Evolutionary conservation across 225 moss, liverwort and hornwort genomes (phyloP).

Genomic region (Takakia lepidozioides): DNA sequence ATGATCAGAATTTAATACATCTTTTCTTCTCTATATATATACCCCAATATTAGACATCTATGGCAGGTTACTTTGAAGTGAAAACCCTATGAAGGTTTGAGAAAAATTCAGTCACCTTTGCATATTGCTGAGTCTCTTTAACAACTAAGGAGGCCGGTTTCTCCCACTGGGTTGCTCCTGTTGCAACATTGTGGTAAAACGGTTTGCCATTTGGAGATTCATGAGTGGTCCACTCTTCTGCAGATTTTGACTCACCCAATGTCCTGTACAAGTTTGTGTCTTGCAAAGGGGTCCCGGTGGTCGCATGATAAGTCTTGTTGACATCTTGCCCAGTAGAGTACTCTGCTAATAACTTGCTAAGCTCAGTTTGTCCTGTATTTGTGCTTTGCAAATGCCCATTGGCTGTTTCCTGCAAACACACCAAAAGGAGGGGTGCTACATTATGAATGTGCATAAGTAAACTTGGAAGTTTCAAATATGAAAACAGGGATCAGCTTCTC

Average conservation of each 20-base stretch:
- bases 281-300: constrained; percentile 22
- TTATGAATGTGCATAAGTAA: too few relatives aligned
- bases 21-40: too few relatives aligned
- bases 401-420: constrained; percentile 46
- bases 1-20: too few relatives aligned
- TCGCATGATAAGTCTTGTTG: constrained; percentile 18
- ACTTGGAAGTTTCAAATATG: too few relatives aligned
- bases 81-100: too few relatives aligned
- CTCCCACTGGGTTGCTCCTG: constrained; percentile 55
- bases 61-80: too few relatives aligned
- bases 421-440: too few relatives aligned
- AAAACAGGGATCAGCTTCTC: too few relatives aligned
- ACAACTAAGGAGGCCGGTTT: constrained; percentile 47
- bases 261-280: constrained; percentile 17
- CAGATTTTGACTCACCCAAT: neutral
- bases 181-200: constrained; percentile 46
- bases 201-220: constrained; percentile 57
- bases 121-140: constrained; percentile 8
- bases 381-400: constrained; percentile 25
- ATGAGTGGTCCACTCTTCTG: constrained; percentile 13
- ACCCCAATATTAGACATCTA: too few relatives aligned
- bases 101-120: constrained; percentile 1
- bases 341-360: constrained; percentile 37
- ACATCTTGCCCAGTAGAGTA: constrained; percentile 23
- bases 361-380: constrained; percentile 23